Evolutionary conservation across 352 stramenopile genomes (phyloP).

Genomic region (Labyrinthula sp.): DNA sequence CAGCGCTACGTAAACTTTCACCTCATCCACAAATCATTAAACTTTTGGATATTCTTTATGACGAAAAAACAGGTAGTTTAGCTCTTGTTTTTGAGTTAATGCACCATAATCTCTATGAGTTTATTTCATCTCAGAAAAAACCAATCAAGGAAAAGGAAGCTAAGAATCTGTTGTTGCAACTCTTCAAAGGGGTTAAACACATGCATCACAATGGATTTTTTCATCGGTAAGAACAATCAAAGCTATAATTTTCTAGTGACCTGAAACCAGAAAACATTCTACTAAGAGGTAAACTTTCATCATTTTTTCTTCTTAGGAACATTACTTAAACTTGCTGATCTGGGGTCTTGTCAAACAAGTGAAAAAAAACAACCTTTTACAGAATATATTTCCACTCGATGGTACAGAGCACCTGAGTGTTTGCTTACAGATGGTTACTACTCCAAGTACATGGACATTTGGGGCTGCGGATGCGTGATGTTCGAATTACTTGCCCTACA

Average conservation of each 20-base stretch:
- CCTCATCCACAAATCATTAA: constrained; percentile 80
- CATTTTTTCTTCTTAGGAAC: constrained; percentile 35
- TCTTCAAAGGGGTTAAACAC: constrained; percentile 75
- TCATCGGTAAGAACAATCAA: too few relatives aligned
- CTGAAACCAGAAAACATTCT: constrained; percentile 90
- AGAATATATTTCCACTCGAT: constrained; percentile 84
- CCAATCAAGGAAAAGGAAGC: constrained; percentile 37
- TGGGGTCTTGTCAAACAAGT: constrained; percentile 75
- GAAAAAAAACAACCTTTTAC: constrained; percentile 78
- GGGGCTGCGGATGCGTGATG: constrained; percentile 76
- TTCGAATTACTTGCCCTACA: constrained; percentile 79
- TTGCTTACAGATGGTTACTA: constrained; percentile 82
- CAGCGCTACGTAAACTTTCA: constrained; percentile 66
- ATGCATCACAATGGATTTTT: constrained; percentile 92
- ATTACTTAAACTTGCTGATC: constrained; percentile 68
- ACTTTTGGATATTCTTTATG: constrained; percentile 79
- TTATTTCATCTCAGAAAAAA: constrained; percentile 55
- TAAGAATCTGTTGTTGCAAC: constrained; percentile 61
- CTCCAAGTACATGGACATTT: constrained; percentile 81
- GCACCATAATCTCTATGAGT: constrained; percentile 83
- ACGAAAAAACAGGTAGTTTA: constrained; percentile 57
- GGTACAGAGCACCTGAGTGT: constrained; percentile 79
- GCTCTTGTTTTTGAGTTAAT: constrained; percentile 87
- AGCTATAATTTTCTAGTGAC: too few relatives aligned
- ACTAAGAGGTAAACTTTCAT: constrained; percentile 32